A percentile compares a stretch with the other conserved stretches of the same genome.
phyloP scores from a whole-genome alignment of 2,329 filamentous ascomycete genomes.

The Aspergillus luchuensis region DNA sequence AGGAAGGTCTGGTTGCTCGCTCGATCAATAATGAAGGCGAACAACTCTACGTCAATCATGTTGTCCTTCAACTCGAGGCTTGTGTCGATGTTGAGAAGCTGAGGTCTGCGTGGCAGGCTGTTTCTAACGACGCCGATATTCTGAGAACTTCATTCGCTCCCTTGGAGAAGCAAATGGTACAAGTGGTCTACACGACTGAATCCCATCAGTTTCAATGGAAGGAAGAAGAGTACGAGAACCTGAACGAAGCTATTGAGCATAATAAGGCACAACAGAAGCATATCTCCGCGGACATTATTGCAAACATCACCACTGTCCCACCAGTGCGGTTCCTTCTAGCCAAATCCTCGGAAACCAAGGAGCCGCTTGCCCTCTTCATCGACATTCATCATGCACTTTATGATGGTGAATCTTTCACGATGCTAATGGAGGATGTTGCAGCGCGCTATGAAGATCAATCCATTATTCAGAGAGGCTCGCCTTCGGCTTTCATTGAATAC shows the following conservation, averaged over 20 bases:
- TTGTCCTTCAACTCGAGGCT: conserved; percentile 36
- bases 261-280: conserved; percentile 15
- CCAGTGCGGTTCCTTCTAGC: conserved; percentile 33
- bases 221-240: conserved; percentile 17
- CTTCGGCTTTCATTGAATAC: conserved; percentile 31
- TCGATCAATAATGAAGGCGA: conserved; percentile 34
- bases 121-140: conserved; percentile 40
- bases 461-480: conserved; percentile 21
- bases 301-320: conserved; percentile 26
- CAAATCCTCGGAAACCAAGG: conserved; percentile 13
- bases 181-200: conserved; percentile 34
- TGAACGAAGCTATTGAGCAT: conserved; percentile 18
- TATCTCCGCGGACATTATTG: conserved; percentile 29
- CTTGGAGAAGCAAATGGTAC: conserved; percentile 37
- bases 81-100: conserved; percentile 31
- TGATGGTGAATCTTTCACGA: conserved; percentile 37
- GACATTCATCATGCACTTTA: conserved; percentile 44
- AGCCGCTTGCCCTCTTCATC: conserved; percentile 29
- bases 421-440: conserved; percentile 38
- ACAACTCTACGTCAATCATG: conserved; percentile 44
- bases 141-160: conserved; percentile 43
- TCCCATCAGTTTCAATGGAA: conserved; percentile 23
- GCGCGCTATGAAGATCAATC: conserved; percentile 25
- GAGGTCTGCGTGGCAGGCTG: conserved; percentile 30
- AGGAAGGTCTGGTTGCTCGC: conserved; percentile 42